phyloP scores from a whole-genome alignment of 1,284 basidiomycete species.

The Puccinia polysora region DNA sequence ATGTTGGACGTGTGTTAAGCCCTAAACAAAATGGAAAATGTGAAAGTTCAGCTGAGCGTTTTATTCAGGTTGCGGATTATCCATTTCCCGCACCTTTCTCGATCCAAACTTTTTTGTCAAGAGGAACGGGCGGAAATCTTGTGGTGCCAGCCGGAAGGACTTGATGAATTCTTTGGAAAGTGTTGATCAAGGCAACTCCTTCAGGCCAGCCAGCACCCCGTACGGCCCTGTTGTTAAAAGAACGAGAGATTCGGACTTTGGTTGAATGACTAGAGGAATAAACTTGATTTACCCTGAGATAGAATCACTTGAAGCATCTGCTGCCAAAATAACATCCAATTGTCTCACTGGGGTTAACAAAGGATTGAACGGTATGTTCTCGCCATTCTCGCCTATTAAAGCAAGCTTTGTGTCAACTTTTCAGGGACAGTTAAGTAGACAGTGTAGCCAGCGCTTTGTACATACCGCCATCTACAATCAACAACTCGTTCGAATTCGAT shows the following conservation, averaged over 20 bases:
- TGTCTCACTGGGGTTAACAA: slow-evolving; percentile 59
- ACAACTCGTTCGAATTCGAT: slow-evolving; percentile 51
- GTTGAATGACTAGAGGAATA: slow-evolving; percentile 53
- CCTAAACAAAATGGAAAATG: slow-evolving; percentile 54
- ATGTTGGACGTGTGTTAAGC: slow-evolving; percentile 65
- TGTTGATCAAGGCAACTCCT: slow-evolving; percentile 55
- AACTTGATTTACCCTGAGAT: slow-evolving; percentile 63
- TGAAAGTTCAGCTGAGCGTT: neutral
- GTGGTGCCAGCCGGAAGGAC: slow-evolving; percentile 7
- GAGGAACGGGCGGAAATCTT: slow-evolving; percentile 20
- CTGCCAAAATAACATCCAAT: slow-evolving; percentile 65
- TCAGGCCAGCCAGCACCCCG: slow-evolving; percentile 62
- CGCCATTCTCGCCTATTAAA: slow-evolving; percentile 15
- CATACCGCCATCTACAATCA: slow-evolving; percentile 56
- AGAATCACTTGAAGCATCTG: slow-evolving; percentile 62
- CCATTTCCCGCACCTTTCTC: slow-evolving; percentile 13
- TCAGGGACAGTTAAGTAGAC: neutral
- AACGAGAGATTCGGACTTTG: neutral
- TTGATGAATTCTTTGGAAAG: slow-evolving; percentile 46
- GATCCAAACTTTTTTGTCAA: slow-evolving; percentile 10
- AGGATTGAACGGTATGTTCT: slow-evolving; percentile 60
- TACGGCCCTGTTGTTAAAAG: neutral
- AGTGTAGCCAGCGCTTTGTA: slow-evolving; percentile 31
- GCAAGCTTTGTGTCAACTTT: neutral
- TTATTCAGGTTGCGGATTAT: neutral